Evolutionary conservation across 495 filamentous ascomycete genomes (phyloP).

Genomic region (Penicillium arizonense): DNA sequence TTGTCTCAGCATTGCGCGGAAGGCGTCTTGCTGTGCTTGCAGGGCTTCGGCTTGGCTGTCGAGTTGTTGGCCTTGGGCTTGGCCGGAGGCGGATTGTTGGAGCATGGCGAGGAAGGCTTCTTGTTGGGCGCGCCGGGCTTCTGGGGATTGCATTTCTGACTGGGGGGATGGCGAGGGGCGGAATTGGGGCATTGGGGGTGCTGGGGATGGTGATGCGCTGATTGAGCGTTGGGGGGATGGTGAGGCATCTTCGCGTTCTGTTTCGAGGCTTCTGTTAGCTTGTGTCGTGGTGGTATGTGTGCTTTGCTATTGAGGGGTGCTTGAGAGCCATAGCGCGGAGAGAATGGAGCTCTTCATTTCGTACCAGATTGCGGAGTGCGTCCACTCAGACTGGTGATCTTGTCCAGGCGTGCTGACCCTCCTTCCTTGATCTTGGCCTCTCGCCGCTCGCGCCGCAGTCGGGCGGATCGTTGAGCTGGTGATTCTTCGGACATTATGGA

Average conservation of each 20-base stretch:
- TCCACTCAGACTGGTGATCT: slow-evolving; percentile 77
- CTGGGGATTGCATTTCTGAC: slow-evolving; percentile 14
- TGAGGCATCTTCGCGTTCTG: slow-evolving; percentile 32
- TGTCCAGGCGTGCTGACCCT: slow-evolving; percentile 74
- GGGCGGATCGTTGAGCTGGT: slow-evolving; percentile 66
- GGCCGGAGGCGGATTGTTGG: slow-evolving; percentile 33
- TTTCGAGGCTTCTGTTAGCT: slow-evolving; percentile 13
- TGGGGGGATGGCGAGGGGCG: slow-evolving; percentile 17
- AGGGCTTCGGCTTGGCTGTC: slow-evolving; percentile 28
- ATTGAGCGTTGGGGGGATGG: slow-evolving; percentile 30
- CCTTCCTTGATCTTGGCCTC: slow-evolving; percentile 88
- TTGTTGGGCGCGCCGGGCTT: slow-evolving; percentile 36
- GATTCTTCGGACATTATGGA: slow-evolving; percentile 48
- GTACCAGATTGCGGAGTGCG: slow-evolving; percentile 50
- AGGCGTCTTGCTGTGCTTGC: slow-evolving; percentile 41
- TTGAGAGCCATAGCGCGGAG: background rate
- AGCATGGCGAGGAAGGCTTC: slow-evolving; percentile 47
- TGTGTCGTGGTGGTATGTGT: background rate
- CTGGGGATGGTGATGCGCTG: slow-evolving; percentile 32
- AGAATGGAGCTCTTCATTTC: slow-evolving; percentile 1
- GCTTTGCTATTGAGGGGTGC: background rate
- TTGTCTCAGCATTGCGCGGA: slow-evolving; percentile 43
- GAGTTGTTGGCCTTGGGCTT: slow-evolving; percentile 26
- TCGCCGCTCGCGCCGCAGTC: slow-evolving; percentile 82
- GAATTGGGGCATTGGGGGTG: slow-evolving; percentile 23